These are phyloP conservation scores for Fusarium acutatum DNA, from an alignment of 2,329 filamentous ascomycete species.

Conservation along the genomic window DNA sequence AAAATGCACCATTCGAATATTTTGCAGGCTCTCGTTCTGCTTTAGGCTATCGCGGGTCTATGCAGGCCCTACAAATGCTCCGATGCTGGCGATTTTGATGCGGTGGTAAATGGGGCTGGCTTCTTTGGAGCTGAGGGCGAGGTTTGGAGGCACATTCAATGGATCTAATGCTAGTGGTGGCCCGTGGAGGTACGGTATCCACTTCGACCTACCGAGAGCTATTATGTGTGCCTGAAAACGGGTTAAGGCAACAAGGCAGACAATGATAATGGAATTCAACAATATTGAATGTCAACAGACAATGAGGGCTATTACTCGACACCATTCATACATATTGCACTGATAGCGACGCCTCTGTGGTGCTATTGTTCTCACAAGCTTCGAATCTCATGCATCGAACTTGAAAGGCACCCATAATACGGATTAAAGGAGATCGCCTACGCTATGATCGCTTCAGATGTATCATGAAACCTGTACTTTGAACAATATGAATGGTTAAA, in stretches of 20 bases:
- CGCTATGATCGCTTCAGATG: slow-evolving; percentile 13
- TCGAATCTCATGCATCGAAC: neutral
- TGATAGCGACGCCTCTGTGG: neutral
- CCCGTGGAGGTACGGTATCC: slow-evolving; percentile 42
- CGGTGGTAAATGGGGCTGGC: slow-evolving; percentile 31
- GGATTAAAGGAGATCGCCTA: neutral
- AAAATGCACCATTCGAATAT: neutral
- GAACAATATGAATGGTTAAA: neutral
- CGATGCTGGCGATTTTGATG: slow-evolving; percentile 32
- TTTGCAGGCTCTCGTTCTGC: neutral
- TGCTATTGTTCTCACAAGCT: neutral
- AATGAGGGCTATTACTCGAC: neutral
- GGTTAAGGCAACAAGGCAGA: slow-evolving; percentile 48
- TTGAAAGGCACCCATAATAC: neutral
- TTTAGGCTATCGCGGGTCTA: slow-evolving; percentile 18
- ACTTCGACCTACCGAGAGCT: neutral
- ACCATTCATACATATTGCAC: neutral
- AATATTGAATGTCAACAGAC: neutral
- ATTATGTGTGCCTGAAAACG: slow-evolving; percentile 40
- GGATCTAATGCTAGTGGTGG: slow-evolving; percentile 25
- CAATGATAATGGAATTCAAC: neutral
- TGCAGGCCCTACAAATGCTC: slow-evolving; percentile 27
- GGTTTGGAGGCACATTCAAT: slow-evolving; percentile 31
- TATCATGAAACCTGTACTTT: slow-evolving; percentile 19
- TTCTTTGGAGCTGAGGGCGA: slow-evolving; percentile 30